A percentile compares a stretch with the other conserved stretches of the same genome.
These are phyloP conservation scores for Pichia gijzeniarum DNA, from an alignment of 805 yeast species.

Conservation along the genomic window DNA sequence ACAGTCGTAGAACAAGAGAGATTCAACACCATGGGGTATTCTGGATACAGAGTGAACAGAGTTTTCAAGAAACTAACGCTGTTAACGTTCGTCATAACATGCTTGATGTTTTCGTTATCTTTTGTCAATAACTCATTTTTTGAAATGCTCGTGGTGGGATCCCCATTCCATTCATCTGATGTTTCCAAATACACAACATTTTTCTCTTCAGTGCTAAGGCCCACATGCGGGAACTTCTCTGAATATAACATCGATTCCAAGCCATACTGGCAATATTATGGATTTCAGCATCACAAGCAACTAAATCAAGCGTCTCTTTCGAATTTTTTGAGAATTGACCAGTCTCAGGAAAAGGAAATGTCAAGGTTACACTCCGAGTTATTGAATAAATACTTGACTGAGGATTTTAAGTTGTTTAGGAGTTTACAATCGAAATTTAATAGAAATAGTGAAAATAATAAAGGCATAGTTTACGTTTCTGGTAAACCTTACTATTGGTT, in stretches of 20 bases:
- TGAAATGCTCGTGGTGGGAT: not conserved
- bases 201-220: constrained; percentile 11
- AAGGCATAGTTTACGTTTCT: constrained; percentile 29
- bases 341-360: constrained; percentile 23
- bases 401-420: constrained; percentile 12
- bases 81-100: not conserved
- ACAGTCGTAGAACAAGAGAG: not conserved
- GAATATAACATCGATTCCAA: constrained; percentile 19
- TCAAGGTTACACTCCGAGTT: constrained; percentile 18
- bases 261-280: constrained; percentile 29
- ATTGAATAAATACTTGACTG: constrained; percentile 15
- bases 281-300: constrained; percentile 21
- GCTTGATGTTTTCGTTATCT: constrained; percentile 1
- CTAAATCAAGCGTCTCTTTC: constrained; percentile 19
- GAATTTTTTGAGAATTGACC: constrained; percentile 19
- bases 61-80: not conserved
- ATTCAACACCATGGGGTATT: not conserved
- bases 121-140: not conserved
- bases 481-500: constrained; percentile 27
- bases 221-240: constrained; percentile 23
- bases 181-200: constrained; percentile 7
- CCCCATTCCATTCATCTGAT: constrained; percentile 3
- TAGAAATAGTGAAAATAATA: constrained; percentile 11
- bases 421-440: constrained; percentile 10
- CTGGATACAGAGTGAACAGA: not conserved